Evolutionary conservation across 768 basidiomycete genomes (phyloP).

Genomic region (Amanita brunnescens): DNA sequence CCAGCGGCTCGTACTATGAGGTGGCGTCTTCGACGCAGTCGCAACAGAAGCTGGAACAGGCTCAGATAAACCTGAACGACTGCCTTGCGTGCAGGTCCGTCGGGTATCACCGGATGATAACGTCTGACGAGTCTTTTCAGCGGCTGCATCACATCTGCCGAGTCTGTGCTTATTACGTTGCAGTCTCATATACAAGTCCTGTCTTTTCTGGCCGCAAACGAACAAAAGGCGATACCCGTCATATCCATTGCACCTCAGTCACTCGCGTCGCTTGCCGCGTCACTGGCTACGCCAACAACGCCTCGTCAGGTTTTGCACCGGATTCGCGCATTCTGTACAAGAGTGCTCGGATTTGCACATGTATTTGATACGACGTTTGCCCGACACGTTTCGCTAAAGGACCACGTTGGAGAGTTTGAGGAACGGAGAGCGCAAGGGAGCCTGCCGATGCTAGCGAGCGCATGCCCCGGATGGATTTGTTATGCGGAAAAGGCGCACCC

Average conservation of each 20-base stretch:
- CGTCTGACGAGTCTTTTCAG: constrained; percentile 36
- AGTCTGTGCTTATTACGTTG: constrained; percentile 91
- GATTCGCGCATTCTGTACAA: constrained; percentile 58
- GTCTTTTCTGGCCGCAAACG: constrained; percentile 58
- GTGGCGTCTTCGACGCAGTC: constrained; percentile 32
- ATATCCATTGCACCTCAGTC: constrained; percentile 87
- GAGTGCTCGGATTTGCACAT: constrained; percentile 65
- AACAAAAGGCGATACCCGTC: constrained; percentile 42
- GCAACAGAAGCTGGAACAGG: constrained; percentile 72
- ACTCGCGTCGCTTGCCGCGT: constrained; percentile 72
- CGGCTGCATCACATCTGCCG: constrained; percentile 97
- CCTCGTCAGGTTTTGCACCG: constrained; percentile 59
- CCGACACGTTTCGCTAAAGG: constrained; percentile 73
- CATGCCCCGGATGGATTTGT: constrained; percentile 99
- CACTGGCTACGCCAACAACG: constrained; percentile 19
- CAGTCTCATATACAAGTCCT: constrained; percentile 94
- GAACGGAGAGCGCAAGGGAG: constrained; percentile 45
- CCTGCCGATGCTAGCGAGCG: constrained; percentile 89
- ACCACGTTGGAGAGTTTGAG: constrained; percentile 73
- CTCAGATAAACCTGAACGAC: constrained; percentile 94
- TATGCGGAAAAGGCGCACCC: constrained; percentile 97
- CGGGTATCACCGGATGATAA: too few species aligned
- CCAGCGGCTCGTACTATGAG: constrained; percentile 82
- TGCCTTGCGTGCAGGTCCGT: constrained; percentile 94
- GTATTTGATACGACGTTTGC: constrained; percentile 96